Base-by-base conservation (phyloP, 2,329 filamentous ascomycete species). In the Penicillium sp. region DNA sequence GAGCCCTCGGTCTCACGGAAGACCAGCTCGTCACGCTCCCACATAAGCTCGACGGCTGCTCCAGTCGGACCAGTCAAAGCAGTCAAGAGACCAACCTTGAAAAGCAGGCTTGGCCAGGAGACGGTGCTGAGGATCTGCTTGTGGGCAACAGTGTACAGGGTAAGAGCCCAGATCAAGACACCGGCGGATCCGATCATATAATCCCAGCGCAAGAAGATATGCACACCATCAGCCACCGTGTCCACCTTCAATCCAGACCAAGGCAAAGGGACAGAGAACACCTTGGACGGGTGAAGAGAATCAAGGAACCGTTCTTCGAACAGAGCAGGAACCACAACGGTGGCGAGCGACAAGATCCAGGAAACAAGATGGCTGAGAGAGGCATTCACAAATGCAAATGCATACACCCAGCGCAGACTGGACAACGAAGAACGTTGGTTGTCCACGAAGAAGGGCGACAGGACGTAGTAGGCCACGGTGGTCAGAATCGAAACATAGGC, bases 131-230 rank as follows among this genome's bases (percentile, higher is more conserved):
- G 54, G 9, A 66, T 55, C 28, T 63, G 63, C 35, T 55, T 56
- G 44, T 69, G 66, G 5, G 67, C 66, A 33, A 61, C 55, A 0
- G 50, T 60, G 44, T 72, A 70, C 16, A 79, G 48, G 3, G 68
- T 64, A 3, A 74, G 46, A 3, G 74, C 72, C 79, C 79, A 81
- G 5, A 78, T 30, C 18, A 80, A 46, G 18, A 78, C 63, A 1
- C 74, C 72, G 0, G 60, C 51, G 0, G 73, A 72, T 1, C 75
- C 76, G 28, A 76, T 69, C 40, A 76, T 61, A 10, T 78, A 65
- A 57, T 81, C 79, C 73, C 77, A 81, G 31, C 78, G 72, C 27
- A 81, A 56, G 54, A 81, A 77, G 35, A 66, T 68, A 33, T 76
- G 70, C 9, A 74, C 70, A 0, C 78, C 75, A 18, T 73, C 66